Conservation (phyloP, 2,329 filamentous ascomycete species). For the Colletotrichum incanum region DNA sequence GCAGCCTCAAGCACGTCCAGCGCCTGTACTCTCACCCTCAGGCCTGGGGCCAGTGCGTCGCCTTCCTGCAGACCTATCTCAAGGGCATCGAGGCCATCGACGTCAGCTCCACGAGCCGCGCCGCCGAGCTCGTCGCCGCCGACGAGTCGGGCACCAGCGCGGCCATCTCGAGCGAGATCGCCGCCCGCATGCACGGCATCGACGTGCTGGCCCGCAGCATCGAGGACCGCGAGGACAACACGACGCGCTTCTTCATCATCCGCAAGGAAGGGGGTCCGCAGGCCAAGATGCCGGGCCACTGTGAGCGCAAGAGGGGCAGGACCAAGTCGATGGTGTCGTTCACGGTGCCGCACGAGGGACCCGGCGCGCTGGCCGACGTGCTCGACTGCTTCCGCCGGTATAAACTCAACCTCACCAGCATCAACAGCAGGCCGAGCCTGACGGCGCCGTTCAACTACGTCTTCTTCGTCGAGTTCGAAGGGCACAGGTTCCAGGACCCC, state of each 20-base stretch:
- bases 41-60: conserved; percentile 91
- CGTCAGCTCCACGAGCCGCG: conserved; percentile 87
- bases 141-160: conserved; percentile 74
- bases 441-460: conserved; percentile 88
- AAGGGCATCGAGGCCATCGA: conserved; percentile 85
- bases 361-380: conserved; percentile 87
- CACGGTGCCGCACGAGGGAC: conserved; percentile 81
- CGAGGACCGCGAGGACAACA: conserved; percentile 82
- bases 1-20: conserved; percentile 73
- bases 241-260: conserved; percentile 84
- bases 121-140: conserved; percentile 81
- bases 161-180: conserved; percentile 84
- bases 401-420: conserved; percentile 88
- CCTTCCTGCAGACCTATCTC: conserved; percentile 80
- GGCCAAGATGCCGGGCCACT: conserved; percentile 30
- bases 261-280: conserved; percentile 52
- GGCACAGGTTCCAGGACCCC: conserved; percentile 68
- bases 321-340: conserved; percentile 87
- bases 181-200: conserved; percentile 78
- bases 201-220: conserved; percentile 79
- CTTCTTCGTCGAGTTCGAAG: conserved; percentile 93
- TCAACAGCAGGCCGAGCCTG: conserved; percentile 87
- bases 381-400: conserved; percentile 83
- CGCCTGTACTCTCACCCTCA: conserved; percentile 95
- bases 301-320: conserved; percentile 39